phyloP scores from a whole-genome alignment of 169 alveolate genomes.

The Plasmodium knowlesi region DNA sequence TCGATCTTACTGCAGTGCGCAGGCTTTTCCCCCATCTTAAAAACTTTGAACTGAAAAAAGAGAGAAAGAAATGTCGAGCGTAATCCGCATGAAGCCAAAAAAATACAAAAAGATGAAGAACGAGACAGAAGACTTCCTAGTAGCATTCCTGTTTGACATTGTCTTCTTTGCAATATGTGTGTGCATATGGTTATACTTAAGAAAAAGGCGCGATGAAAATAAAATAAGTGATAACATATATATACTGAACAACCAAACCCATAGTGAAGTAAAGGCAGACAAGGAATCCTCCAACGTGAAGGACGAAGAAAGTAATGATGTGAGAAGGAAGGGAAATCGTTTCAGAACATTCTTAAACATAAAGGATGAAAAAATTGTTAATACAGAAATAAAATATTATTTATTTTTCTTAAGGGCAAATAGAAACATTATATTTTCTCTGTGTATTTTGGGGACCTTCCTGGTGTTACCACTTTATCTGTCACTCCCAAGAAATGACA shows the following conservation, averaged over 20 bases:
- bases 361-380: constrained; percentile 73
- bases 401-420: constrained; percentile 65
- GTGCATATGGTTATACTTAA: constrained; percentile 53
- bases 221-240: constrained; percentile 64
- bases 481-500: constrained; percentile 53
- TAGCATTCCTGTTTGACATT: constrained; percentile 57
- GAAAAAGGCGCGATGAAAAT: constrained; percentile 54
- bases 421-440: constrained; percentile 63
- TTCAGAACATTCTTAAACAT: constrained; percentile 66
- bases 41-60: neutral
- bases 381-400: constrained; percentile 74
- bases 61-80: neutral
- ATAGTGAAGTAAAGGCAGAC: constrained; percentile 29
- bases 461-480: constrained; percentile 62
- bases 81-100: neutral
- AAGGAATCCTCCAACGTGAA: neutral
- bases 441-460: constrained; percentile 69
- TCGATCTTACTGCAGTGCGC: neutral
- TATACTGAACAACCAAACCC: constrained; percentile 14
- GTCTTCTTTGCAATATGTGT: constrained; percentile 63
- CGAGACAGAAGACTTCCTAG: constrained; percentile 46
- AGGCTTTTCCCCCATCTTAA: neutral
- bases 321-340: neutral
- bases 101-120: constrained; percentile 33
- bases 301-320: neutral